Percentiles rank a stretch among this genome's conserved stretches.
phyloP scores from a whole-genome alignment of 1,284 basidiomycete genomes.

The Moniliella sp. region DNA sequence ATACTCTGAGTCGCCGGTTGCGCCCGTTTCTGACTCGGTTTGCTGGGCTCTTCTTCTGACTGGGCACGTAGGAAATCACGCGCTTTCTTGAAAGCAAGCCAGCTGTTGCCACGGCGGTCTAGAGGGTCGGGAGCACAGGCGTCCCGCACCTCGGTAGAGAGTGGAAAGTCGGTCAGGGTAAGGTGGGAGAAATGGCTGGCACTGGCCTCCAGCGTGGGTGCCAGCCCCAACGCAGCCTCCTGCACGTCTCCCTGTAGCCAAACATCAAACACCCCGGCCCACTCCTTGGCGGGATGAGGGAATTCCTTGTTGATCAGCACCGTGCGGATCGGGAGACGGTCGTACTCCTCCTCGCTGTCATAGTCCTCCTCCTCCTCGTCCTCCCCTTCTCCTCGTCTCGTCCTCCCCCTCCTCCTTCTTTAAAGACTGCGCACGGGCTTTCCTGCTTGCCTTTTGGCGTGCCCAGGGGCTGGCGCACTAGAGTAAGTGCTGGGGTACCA shows the following conservation, averaged over 20 bases:
- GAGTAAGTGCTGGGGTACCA: conserved; percentile 10
- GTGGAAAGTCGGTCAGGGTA: too few relatives aligned
- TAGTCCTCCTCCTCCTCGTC: conserved; percentile 5
- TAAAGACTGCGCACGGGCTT: conserved; percentile 1
- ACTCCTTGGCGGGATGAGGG: conserved; percentile 60
- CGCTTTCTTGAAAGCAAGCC: too few relatives aligned
- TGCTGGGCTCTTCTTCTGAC: too few relatives aligned
- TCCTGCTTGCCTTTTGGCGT: neutral
- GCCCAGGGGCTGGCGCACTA: conserved; percentile 3
- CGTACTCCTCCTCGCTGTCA: conserved; percentile 10
- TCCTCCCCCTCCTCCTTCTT: conserved; percentile 1
- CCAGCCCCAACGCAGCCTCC: conserved; percentile 21
- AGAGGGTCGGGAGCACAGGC: too few relatives aligned
- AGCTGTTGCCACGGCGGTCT: too few relatives aligned
- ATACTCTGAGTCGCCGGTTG: too few relatives aligned
- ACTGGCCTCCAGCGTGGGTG: neutral
- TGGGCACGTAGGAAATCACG: too few relatives aligned
- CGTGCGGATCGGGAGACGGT: conserved; percentile 42
- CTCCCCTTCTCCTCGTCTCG: neutral
- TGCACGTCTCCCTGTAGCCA: conserved; percentile 81
- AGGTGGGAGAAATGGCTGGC: too few relatives aligned
- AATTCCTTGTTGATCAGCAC: conserved; percentile 76
- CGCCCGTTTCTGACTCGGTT: too few relatives aligned
- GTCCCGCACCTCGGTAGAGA: too few relatives aligned
- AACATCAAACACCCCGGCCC: conserved; percentile 72